Percentiles rank a stretch among this genome's conserved stretches.
Conservation (phyloP, 2,329 filamentous ascomycete genomes). For the Grosmannia huntii region DNA sequence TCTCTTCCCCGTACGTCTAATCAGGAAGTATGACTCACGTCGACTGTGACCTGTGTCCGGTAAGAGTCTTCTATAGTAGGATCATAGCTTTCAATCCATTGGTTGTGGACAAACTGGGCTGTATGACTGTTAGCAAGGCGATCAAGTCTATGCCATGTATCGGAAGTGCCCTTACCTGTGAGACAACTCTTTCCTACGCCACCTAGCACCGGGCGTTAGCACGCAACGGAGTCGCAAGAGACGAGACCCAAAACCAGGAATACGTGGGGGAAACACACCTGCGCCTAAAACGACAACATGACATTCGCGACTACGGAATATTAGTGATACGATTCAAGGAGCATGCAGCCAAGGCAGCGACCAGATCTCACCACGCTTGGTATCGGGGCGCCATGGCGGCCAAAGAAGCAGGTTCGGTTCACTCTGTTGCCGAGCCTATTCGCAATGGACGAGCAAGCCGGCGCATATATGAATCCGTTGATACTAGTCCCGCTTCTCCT, state of each 20-base stretch:
- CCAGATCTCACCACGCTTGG: slow-evolving; percentile 3
- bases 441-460: not conserved
- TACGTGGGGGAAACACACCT: slow-evolving; percentile 39
- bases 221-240: not conserved
- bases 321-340: slow-evolving; percentile 1
- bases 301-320: slow-evolving; percentile 52
- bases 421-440: not conserved
- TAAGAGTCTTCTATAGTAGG: slow-evolving; percentile 71
- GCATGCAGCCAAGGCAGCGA: not conserved
- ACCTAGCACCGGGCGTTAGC: slow-evolving; percentile 33
- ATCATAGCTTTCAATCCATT: slow-evolving; percentile 84
- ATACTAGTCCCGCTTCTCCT: not conserved
- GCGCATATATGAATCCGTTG: not conserved
- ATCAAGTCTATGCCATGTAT: not conserved
- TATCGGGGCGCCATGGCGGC: slow-evolving; percentile 9
- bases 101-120: slow-evolving; percentile 90
- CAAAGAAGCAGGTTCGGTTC: not conserved
- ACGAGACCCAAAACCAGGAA: not conserved
- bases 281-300: slow-evolving; percentile 73
- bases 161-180: slow-evolving; percentile 50
- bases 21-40: slow-evolving; percentile 47
- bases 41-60: slow-evolving; percentile 63
- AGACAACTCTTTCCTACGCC: slow-evolving; percentile 88
- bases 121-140: slow-evolving; percentile 14
- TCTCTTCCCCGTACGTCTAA: not conserved